Conservation (phyloP, 2,329 filamentous ascomycete species). For the Ophiostoma sp. region DNA sequence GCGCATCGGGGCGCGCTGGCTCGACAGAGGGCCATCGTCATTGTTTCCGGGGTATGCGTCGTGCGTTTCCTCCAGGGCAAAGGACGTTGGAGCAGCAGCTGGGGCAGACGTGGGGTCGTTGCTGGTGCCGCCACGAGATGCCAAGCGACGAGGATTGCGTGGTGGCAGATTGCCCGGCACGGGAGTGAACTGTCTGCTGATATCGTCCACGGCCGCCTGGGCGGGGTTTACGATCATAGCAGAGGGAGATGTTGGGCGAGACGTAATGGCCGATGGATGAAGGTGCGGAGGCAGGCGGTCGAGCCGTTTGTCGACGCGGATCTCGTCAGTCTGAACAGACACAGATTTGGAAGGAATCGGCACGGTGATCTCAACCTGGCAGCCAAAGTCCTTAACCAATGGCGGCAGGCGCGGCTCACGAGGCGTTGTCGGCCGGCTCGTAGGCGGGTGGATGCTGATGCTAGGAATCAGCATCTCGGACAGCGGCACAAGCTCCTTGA, state of each 20-base stretch:
- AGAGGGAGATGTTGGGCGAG: slow-evolving; percentile 52
- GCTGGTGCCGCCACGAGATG: slow-evolving; percentile 41
- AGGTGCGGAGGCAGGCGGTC: slow-evolving; percentile 71
- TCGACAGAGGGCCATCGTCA: slow-evolving; percentile 67
- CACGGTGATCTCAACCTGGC: slow-evolving; percentile 62
- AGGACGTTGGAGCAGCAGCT: slow-evolving; percentile 25
- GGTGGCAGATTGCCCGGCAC: slow-evolving; percentile 51
- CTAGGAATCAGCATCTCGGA: slow-evolving; percentile 60
- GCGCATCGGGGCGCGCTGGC: slow-evolving; percentile 54
- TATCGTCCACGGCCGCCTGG: slow-evolving; percentile 34
- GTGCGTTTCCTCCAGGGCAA: slow-evolving; percentile 40
- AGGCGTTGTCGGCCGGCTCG: slow-evolving; percentile 74
- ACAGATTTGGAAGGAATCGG: slow-evolving; percentile 47
- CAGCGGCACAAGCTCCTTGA: slow-evolving; percentile 13
- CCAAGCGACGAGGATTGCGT: slow-evolving; percentile 54
- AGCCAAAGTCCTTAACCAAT: slow-evolving; percentile 73
- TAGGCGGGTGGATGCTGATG: slow-evolving; percentile 87
- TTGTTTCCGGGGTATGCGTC: slow-evolving; percentile 74
- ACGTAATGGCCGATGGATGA: slow-evolving; percentile 68
- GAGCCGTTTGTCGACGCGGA: slow-evolving; percentile 72
- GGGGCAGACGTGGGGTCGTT: slow-evolving; percentile 47
- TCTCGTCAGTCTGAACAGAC: slow-evolving; percentile 79
- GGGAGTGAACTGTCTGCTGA: slow-evolving; percentile 37
- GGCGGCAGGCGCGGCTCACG: slow-evolving; percentile 69
- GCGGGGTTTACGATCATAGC: slow-evolving; percentile 27